A percentile compares a stretch with the other conserved stretches of the same genome.
phyloP scores from a whole-genome alignment of 306 rosid species.

The Corylus avellana region DNA sequence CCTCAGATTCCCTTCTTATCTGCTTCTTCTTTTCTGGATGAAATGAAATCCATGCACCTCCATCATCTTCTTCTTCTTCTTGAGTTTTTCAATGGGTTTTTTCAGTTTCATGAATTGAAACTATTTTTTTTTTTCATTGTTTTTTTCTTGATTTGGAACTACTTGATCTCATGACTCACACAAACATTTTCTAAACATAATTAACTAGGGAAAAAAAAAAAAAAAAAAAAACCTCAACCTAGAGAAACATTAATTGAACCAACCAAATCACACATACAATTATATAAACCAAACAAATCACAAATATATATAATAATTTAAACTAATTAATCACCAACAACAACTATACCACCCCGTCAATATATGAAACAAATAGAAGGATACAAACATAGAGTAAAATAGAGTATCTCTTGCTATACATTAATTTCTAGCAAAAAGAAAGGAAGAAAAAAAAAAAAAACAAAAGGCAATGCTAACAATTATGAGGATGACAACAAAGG shows the following conservation, averaged over 20 bases:
- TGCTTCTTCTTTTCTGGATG: constrained; percentile 6
- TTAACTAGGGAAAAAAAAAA: too few relatives aligned
- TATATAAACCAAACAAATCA: not conserved
- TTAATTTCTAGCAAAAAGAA: constrained; percentile 43
- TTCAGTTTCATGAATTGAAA: not conserved
- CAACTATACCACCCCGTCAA: constrained; percentile 32
- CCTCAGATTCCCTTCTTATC: constrained; percentile 60
- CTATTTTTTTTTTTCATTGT: not conserved
- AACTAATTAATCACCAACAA: not conserved
- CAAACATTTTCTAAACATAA: not conserved
- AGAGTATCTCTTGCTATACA: constrained; percentile 74
- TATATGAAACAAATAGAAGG: constrained; percentile 52
- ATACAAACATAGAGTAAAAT: constrained; percentile 49
- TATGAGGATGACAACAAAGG: constrained; percentile 44
- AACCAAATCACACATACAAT: not conserved
- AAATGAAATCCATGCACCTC: constrained; percentile 36
- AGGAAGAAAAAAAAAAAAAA: constrained; percentile 8
- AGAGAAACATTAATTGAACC: not conserved
- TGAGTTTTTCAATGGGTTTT: not conserved
- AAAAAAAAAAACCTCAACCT: too few relatives aligned
- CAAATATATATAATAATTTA: not conserved
- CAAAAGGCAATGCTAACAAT: constrained; percentile 30
- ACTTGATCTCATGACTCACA: not conserved
- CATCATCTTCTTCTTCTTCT: not conserved
- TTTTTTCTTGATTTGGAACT: not conserved